Evolutionary conservation across 305 asterid genomes (phyloP).

Genomic region (Caryopteris hybrid): DNA sequence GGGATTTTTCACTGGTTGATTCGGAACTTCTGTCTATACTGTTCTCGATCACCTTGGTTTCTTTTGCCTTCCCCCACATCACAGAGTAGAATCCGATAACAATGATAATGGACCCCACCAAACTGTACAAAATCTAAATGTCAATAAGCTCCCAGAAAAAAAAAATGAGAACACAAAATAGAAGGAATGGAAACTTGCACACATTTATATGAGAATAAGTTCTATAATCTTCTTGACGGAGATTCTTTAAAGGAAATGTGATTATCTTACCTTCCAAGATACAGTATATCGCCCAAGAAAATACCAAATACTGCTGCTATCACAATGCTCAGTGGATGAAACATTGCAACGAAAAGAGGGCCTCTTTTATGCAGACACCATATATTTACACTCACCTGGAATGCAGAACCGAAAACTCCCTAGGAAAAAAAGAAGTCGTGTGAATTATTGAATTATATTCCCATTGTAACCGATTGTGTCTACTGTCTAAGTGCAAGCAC

Average conservation of each 20-base stretch:
- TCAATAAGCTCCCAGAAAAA: too few relatives aligned
- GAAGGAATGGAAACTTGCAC: not conserved
- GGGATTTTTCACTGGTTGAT: constrained; percentile 29
- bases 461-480: not conserved
- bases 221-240: not conserved
- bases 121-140: constrained; percentile 38
- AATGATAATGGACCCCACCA: constrained; percentile 59
- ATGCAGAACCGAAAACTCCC: constrained; percentile 83
- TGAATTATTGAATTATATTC: not conserved
- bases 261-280: constrained; percentile 64
- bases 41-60: constrained; percentile 29
- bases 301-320: constrained; percentile 55
- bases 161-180: not conserved
- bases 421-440: constrained; percentile 3
- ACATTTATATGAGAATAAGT: not conserved
- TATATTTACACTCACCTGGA: constrained; percentile 58
- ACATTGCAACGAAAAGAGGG: constrained; percentile 84
- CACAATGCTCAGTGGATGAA: constrained; percentile 75
- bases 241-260: constrained; percentile 2
- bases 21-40: constrained; percentile 15
- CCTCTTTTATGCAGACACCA: constrained; percentile 80
- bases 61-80: constrained; percentile 87
- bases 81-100: constrained; percentile 83
- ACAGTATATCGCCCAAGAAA: constrained; percentile 53
- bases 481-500: not conserved